These are phyloP conservation scores for Periconia sp. DNA, from an alignment of 2,329 filamentous ascomycete genomes.

Conservation along the genomic window DNA sequence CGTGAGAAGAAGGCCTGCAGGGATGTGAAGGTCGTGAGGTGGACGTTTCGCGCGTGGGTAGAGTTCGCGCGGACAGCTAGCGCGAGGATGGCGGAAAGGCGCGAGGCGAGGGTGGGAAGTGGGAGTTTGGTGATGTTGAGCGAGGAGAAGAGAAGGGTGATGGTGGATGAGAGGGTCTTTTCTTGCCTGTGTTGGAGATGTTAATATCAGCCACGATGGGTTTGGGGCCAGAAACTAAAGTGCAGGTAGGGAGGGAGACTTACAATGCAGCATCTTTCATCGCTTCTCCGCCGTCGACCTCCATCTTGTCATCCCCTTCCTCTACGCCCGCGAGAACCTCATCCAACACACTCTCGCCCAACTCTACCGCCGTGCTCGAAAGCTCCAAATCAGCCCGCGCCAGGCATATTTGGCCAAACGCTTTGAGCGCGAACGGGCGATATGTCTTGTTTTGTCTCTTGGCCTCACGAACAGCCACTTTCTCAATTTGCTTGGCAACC, in stretches of 20 bases:
- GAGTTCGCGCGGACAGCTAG: conserved; percentile 21
- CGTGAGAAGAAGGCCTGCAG: conserved; percentile 22
- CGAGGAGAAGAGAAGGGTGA: conserved; percentile 19
- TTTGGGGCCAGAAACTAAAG: not conserved
- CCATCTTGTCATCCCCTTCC: conserved; percentile 31
- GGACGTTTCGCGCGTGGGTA: conserved; percentile 21
- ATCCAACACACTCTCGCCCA: conserved; percentile 60
- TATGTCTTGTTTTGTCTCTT: conserved; percentile 90
- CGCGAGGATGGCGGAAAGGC: conserved; percentile 13
- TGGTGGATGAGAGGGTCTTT: conserved; percentile 24
- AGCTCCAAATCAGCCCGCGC: conserved; percentile 70
- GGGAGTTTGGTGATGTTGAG: conserved; percentile 18
- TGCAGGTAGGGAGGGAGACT: conserved; percentile 1
- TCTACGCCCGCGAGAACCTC: conserved; percentile 19
- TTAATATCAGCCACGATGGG: not conserved
- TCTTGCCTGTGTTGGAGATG: conserved; percentile 15
- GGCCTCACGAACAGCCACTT: conserved; percentile 77
- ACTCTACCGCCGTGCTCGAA: conserved; percentile 64
- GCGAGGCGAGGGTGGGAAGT: conserved; percentile 10
- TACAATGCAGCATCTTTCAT: conserved; percentile 25
- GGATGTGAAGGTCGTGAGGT: conserved; percentile 25
- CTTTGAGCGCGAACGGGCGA: conserved; percentile 71
- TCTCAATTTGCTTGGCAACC: conserved; percentile 64
- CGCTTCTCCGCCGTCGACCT: conserved; percentile 32
- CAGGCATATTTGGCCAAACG: conserved; percentile 72